These are phyloP conservation scores for Arachnomyces sp. DNA, from an alignment of 2,329 filamentous ascomycete species.

Conservation along the genomic window DNA sequence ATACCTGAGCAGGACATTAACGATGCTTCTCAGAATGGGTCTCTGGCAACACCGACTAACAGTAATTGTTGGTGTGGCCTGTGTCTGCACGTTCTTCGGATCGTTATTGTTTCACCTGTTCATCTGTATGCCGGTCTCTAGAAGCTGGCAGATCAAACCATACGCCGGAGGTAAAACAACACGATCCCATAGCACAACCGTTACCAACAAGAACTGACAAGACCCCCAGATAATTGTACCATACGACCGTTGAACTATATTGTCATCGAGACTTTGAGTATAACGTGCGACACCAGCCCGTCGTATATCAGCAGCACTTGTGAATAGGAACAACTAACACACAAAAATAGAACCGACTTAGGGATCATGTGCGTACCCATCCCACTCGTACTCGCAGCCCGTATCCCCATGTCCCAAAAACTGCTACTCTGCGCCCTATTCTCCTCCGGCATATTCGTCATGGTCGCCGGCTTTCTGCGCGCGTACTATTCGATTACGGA, in stretches of 20 bases:
- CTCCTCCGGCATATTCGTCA: not conserved
- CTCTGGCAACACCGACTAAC: conserved; percentile 20
- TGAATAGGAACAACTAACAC: no score
- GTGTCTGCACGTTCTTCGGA: conserved; percentile 18
- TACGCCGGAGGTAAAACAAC: not conserved
- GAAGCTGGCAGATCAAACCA: conserved; percentile 15
- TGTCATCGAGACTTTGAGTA: conserved; percentile 12
- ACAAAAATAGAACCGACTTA: no score
- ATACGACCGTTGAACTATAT: conserved; percentile 12
- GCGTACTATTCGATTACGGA: not conserved
- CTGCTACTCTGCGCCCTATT: conserved; percentile 6
- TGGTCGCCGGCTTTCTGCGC: not conserved
- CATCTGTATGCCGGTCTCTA: conserved; percentile 10
- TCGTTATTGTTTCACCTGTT: conserved; percentile 16
- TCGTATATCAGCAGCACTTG: no score
- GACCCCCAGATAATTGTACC: conserved; percentile 16
- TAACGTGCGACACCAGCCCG: no score
- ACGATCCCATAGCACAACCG: no score
- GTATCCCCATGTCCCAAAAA: conserved; percentile 12
- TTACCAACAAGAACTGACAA: no score
- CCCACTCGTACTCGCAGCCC: conserved; percentile 12
- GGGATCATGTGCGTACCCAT: conserved; percentile 14
- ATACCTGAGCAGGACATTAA: no score
- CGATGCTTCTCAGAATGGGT: conserved; percentile 13
- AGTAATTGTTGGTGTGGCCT: conserved; percentile 16